phyloP scores from a whole-genome alignment of 164 flowering plant species.

The Umbellularia californica region DNA sequence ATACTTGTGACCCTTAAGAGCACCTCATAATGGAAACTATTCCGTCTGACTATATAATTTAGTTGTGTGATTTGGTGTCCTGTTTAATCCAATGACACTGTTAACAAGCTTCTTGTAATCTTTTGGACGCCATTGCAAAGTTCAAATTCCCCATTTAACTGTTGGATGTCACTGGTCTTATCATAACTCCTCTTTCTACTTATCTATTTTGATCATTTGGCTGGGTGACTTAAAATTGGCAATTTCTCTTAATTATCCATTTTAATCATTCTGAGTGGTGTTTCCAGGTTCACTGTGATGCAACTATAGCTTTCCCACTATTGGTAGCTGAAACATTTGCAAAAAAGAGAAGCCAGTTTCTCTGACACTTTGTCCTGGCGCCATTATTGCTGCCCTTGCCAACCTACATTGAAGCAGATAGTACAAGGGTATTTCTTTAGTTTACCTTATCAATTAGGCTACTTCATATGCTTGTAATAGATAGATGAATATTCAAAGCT shows the following conservation, averaged over 20 bases:
- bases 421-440: background rate
- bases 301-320: slow-evolving; percentile 90
- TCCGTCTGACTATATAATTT: background rate
- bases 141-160: background rate
- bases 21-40: background rate
- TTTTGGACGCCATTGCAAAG: background rate
- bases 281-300: slow-evolving; percentile 89
- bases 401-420: background rate
- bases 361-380: slow-evolving; percentile 2
- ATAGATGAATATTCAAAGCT: background rate
- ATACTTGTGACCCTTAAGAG: background rate
- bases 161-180: background rate
- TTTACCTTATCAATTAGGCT: background rate
- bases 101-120: background rate
- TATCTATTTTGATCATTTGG: background rate
- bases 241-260: background rate
- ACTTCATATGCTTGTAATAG: background rate
- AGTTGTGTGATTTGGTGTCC: background rate
- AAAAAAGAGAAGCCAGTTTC: slow-evolving; percentile 20
- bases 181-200: background rate
- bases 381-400: background rate
- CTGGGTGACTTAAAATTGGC: background rate
- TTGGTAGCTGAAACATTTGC: slow-evolving; percentile 93
- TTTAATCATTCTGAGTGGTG: background rate
- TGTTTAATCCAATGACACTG: background rate